These are phyloP conservation scores for Fibroporia radiculosa DNA, from an alignment of 768 basidiomycete species.

Conservation along the genomic window DNA sequence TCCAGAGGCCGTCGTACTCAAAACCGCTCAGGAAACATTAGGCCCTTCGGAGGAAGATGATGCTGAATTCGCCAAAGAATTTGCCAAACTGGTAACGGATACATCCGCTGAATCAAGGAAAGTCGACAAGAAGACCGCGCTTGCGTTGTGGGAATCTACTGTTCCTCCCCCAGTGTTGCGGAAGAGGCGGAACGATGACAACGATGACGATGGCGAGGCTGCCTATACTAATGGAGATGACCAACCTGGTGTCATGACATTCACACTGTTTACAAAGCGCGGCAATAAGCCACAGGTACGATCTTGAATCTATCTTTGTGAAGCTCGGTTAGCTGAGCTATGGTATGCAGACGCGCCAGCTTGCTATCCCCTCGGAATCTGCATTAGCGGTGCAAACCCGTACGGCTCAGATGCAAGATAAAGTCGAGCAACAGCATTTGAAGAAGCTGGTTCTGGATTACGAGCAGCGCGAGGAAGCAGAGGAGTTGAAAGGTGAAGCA, in stretches of 20 bases:
- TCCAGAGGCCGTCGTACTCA: conserved; percentile 73
- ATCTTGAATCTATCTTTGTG: too few species aligned
- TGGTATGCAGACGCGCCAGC: conserved; percentile 77
- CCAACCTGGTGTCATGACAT: conserved; percentile 63
- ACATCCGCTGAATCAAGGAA: conserved; percentile 75
- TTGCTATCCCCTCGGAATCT: conserved; percentile 84
- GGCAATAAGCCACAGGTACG: conserved; percentile 88
- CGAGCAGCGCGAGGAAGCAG: conserved; percentile 82
- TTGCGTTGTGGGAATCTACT: conserved; percentile 84
- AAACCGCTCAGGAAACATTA: conserved; percentile 62
- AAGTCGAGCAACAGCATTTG: conserved; percentile 93
- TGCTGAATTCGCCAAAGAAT: conserved; percentile 89
- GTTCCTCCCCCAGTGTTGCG: conserved; percentile 59
- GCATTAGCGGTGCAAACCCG: conserved; percentile 86
- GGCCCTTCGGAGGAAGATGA: conserved; percentile 87
- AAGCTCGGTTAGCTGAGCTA: too few species aligned
- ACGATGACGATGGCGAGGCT: conserved; percentile 42
- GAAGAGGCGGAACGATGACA: conserved; percentile 59
- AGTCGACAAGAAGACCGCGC: conserved; percentile 82
- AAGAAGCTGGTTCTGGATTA: conserved; percentile 93
- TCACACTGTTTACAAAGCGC: conserved; percentile 86
- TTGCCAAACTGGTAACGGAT: conserved; percentile 92
- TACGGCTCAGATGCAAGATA: conserved; percentile 87
- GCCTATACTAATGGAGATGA: conserved; percentile 18
- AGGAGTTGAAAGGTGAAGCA: conserved; percentile 63